Conservation (phyloP, 345 rosid species). For the Syzygium jambos region DNA sequence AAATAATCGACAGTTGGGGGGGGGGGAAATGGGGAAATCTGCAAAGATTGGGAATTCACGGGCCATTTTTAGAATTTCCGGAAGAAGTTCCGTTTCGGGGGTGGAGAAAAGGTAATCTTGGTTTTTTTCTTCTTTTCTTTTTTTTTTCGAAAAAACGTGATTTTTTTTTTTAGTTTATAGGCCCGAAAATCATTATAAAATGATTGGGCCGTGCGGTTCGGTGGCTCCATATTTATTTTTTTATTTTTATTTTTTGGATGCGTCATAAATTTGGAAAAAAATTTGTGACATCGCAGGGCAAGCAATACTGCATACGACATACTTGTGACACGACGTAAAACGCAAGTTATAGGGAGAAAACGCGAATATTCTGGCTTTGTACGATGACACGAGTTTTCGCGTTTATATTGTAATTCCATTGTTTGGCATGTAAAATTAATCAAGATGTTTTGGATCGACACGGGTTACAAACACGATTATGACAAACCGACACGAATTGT, state of each 20-base stretch:
- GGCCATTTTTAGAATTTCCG: not conserved
- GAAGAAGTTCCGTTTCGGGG: not conserved
- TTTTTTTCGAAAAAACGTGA: not conserved
- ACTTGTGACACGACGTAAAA: fast-evolving
- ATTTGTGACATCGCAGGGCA: no score
- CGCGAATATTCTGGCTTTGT: not conserved
- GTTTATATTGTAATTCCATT: not conserved
- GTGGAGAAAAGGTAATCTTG: no score
- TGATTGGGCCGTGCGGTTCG: not conserved
- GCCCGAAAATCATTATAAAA: not conserved
- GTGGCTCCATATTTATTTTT: not conserved
- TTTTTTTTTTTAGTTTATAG: not conserved
- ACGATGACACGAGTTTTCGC: not conserved
- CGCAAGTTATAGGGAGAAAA: not conserved
- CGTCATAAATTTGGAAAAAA: not conserved
- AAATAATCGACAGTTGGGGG: not conserved
- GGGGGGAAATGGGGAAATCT: no score
- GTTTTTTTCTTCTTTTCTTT: no score
- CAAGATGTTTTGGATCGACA: not conserved
- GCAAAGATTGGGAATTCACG: not conserved
- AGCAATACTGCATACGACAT: fast-evolving
- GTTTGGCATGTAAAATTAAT: not conserved
- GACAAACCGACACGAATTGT: no score
- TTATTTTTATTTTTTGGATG: not conserved
- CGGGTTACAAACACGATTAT: not conserved